Base-by-base conservation (phyloP, 225 moss, liverwort and hornwort genomes). In the Marchantia paleacea region DNA sequence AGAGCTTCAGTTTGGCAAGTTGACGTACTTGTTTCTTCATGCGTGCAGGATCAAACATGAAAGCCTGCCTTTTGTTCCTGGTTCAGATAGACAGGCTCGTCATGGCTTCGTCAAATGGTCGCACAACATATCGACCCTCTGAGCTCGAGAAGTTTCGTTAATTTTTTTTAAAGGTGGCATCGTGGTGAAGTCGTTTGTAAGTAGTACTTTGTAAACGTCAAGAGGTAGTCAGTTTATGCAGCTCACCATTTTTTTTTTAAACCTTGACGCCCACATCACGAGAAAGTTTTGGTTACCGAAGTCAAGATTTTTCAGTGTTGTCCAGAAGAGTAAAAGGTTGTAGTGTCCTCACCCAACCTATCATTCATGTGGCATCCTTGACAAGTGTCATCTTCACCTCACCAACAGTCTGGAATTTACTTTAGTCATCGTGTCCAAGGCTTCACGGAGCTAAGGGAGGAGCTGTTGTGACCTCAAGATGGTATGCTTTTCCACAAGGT, bases 11-110 rank as follows among this genome's bases (percentile, higher is more conserved):
- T n/a, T n/a, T n/a, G n/a, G n/a, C n/a, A n/a, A n/a, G 2, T 39
- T 39, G 39, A 39, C 39, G 3, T 5, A 39, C 39, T 39, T 39
- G 39, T 39, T 39, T 39, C 39, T 39, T 39, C 39, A 39, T 75
- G 68, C 52, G 26, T 83, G 83, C 89, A 96, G 94, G 91, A 50
- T 80, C 92, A 25, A 94, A 89, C 76, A 83, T 88, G 74, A 96
- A 79, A 84, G 84, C 90, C 75, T 86, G 82, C 24, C 81, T 92
- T 48, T 65, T 92, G 66, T 80, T 92, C 76, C 86, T 94, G 65
- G 86, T 79, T 73, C 88, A 90, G 63, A 79, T 88, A 73, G 89
- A 91, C 48, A 96, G 91, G 82, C 88, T 94, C 16, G 81, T 83
- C 57, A 84, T 90, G 80, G 87, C 87, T 61, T 81, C 47, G 66